Base-by-base conservation (phyloP, 108 stramenopile genomes). In the Fragilaria crotonensis region DNA sequence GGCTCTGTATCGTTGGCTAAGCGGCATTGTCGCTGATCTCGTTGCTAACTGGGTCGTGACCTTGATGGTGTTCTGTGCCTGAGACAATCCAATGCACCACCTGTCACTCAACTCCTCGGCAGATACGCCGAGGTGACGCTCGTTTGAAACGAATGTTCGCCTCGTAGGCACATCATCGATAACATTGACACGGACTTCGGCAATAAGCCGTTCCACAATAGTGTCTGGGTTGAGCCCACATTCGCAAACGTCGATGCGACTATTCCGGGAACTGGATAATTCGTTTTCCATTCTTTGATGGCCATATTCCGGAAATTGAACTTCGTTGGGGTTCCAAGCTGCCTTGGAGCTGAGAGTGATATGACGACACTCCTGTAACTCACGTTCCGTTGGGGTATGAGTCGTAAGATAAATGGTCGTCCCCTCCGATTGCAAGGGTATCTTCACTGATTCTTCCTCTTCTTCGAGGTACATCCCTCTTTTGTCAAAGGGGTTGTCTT, bases 61-160 rank as follows among this genome's bases (percentile, higher is more conserved):
- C n/a, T n/a, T n/a, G n/a, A n/a, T n/a, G n/a, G n/a, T n/a, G 55
- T 48, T 62, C 64, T 4, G 2, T 17, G 71, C 71, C 18, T 52
- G 5, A 7, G 53, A 17, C 5, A 66, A 3, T 5, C 71, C 54
- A 41, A 72, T 66, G 0, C 5, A 4, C 66, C 71, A 72, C 21
- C 48, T 59, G 0, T 61, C 60, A 14, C 33, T 28, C 5, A 61
- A 11, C 7, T 56, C 23, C 4, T 56, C 18, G 4, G 60, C 54
- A 20, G 60, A 44, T 17, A 44, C 41, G 9, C 14, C 9, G 17
- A 17, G 9, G 41, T 44, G 41, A 9, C 41, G 9, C 17, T 44
- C 41, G 9, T 44, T 44, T 9, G 41, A 44, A 17, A 14, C 14
- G 41, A 44, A 44, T 17, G 41, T 44, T 44, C 41, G 9, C 14